phyloP scores from a whole-genome alignment of 1,139 yeast genomes.

The Sugiyamaella grinbergsii region DNA sequence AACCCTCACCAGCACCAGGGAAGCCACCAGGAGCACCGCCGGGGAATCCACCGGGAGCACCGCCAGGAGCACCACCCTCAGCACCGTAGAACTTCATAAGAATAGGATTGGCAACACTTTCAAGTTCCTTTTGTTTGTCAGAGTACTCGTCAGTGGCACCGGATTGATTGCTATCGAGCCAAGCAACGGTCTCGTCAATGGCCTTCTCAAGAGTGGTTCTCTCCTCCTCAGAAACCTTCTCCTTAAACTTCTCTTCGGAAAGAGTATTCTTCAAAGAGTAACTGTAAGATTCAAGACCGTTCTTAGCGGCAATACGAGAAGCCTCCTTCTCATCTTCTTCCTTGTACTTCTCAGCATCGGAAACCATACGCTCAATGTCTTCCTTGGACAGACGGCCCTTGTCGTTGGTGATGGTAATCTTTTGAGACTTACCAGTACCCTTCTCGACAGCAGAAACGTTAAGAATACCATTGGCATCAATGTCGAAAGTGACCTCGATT shows the following conservation, averaged over 20 bases:
- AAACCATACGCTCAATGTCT: constrained; percentile 92
- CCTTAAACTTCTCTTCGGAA: constrained; percentile 76
- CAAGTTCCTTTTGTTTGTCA: constrained; percentile 92
- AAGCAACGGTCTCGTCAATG: constrained; percentile 79
- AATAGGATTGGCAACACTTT: constrained; percentile 91
- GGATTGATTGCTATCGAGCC: constrained; percentile 88
- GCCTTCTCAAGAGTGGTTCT: constrained; percentile 77
- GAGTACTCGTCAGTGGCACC: constrained; percentile 85
- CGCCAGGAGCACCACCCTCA: constrained; percentile 59
- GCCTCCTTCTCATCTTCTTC: constrained; percentile 85
- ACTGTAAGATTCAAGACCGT: constrained; percentile 89
- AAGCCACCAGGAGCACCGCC: constrained; percentile 49
- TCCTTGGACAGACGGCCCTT: constrained; percentile 96
- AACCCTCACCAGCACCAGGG: constrained; percentile 53
- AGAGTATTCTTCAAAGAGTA: constrained; percentile 85
- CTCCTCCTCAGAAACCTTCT: constrained; percentile 80
- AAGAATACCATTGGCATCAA: constrained; percentile 90
- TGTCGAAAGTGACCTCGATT: constrained; percentile 89
- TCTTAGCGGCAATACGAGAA: constrained; percentile 74
- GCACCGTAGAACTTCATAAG: constrained; percentile 81
- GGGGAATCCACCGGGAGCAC: constrained; percentile 66
- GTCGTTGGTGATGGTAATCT: constrained; percentile 87
- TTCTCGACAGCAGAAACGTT: constrained; percentile 93
- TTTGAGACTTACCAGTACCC: constrained; percentile 80
- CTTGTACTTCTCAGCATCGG: constrained; percentile 85